phyloP scores from a whole-genome alignment of 2,329 filamentous ascomycete genomes.

The Hawksworthiomyces lignivorus region DNA sequence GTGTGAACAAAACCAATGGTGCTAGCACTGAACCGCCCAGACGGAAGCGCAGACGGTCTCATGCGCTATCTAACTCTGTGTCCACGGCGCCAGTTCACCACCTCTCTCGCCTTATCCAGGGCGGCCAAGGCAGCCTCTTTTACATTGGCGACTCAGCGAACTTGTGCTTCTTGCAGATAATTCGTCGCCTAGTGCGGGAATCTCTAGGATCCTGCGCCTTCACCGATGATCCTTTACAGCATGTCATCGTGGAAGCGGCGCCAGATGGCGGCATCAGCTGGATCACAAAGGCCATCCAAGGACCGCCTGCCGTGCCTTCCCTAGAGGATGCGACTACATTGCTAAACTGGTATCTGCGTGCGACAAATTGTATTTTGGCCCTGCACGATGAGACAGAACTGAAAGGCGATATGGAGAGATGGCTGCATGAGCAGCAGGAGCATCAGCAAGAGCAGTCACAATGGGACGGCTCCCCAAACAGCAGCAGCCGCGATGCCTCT shows the following conservation, averaged over 20 bases:
- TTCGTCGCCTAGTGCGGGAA: slow-evolving; percentile 24
- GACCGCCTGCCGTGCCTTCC: slow-evolving; percentile 15
- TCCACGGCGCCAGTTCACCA: slow-evolving; percentile 14
- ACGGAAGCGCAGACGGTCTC: slow-evolving; percentile 6
- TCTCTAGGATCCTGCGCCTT: slow-evolving; percentile 25
- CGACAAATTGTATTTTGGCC: slow-evolving; percentile 21
- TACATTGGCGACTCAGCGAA: slow-evolving; percentile 30
- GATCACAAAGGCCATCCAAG: slow-evolving; percentile 15
- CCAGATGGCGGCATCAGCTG: slow-evolving; percentile 22
- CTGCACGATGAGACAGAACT: slow-evolving; percentile 26
- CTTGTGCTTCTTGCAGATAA: slow-evolving; percentile 26
- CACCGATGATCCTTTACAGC: slow-evolving; percentile 26
- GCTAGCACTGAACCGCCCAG: slow-evolving; percentile 1
- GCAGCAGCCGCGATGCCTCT: slow-evolving; percentile 18
- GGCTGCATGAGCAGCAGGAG: slow-evolving; percentile 21
- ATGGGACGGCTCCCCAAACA: slow-evolving; percentile 4
- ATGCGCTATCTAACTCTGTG: neutral
- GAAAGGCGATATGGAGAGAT: slow-evolving; percentile 17
- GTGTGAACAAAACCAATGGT: neutral
- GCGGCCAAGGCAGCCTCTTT: slow-evolving; percentile 26
- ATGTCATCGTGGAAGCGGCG: slow-evolving; percentile 26
- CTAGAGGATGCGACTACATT: slow-evolving; percentile 20
- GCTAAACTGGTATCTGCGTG: slow-evolving; percentile 24
- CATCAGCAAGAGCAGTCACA: too few species aligned
- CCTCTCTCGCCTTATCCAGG: slow-evolving; percentile 24